Conservation (phyloP, 2,329 filamentous ascomycete species). For the Plenodomus lindquistii region DNA sequence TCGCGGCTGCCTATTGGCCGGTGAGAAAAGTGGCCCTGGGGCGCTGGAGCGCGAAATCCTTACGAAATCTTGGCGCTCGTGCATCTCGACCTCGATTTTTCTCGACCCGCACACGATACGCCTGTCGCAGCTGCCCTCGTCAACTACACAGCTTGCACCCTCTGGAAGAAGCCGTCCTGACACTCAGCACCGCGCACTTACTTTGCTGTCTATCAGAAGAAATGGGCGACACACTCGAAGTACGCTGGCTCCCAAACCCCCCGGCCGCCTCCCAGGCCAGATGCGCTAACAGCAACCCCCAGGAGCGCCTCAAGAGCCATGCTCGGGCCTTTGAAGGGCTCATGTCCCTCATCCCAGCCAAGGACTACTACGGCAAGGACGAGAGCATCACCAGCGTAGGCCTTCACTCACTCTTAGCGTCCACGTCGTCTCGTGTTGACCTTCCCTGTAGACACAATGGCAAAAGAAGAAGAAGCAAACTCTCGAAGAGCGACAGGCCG, state of each 20-base stretch:
- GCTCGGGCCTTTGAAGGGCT: constrained; percentile 84
- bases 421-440: constrained; percentile 12
- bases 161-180: background rate
- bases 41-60: constrained; percentile 19
- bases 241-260: constrained; percentile 20
- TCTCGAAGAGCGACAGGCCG: constrained; percentile 69
- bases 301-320: constrained; percentile 60
- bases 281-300: background rate
- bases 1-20: constrained; percentile 13
- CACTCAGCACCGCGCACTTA: background rate
- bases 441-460: constrained; percentile 76
- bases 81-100: constrained; percentile 25
- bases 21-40: constrained; percentile 8
- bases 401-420: constrained; percentile 30
- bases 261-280: background rate
- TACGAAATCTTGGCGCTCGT: constrained; percentile 23
- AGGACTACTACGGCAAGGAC: constrained; percentile 88
- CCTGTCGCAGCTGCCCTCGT: constrained; percentile 16
- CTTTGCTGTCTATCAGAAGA: constrained; percentile 3
- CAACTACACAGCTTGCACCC: constrained; percentile 9
- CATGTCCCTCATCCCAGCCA: constrained; percentile 84
- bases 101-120: constrained; percentile 33
- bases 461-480: constrained; percentile 95
- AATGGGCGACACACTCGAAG: constrained; percentile 50
- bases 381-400: constrained; percentile 67